Percentiles rank a stretch among this genome's conserved stretches.
These are phyloP conservation scores for Serendipita sp. DNA, from an alignment of 768 basidiomycete species.

Conservation along the genomic window DNA sequence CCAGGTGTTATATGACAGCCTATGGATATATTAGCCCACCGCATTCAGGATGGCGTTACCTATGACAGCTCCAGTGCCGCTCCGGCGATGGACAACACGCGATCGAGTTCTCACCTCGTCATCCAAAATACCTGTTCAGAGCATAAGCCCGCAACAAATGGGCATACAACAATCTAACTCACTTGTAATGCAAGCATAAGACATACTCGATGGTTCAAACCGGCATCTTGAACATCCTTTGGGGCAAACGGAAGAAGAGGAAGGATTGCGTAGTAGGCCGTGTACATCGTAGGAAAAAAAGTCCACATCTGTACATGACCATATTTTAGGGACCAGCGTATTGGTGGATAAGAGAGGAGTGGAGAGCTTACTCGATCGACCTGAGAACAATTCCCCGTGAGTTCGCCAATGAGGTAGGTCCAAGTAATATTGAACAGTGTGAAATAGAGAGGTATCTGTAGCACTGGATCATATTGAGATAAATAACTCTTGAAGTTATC, in stretches of 20 bases:
- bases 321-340: neutral
- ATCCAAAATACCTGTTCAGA: conserved; percentile 36
- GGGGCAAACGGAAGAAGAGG: conserved; percentile 37
- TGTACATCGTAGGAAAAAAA: conserved; percentile 55
- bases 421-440: conserved; percentile 32
- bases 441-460: conserved; percentile 35
- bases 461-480: neutral
- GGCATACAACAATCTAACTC: conserved; percentile 14
- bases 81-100: neutral
- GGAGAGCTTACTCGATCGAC: conserved; percentile 74
- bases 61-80: too few species aligned
- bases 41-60: conserved; percentile 14
- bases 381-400: conserved; percentile 71
- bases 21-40: conserved; percentile 21
- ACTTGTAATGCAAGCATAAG: conserved; percentile 61
- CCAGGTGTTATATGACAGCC: conserved; percentile 69
- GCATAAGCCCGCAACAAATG: neutral
- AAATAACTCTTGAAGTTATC: neutral
- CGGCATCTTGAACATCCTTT: conserved; percentile 30
- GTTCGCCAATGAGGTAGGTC: conserved; percentile 43
- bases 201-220: conserved; percentile 43
- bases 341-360: conserved; percentile 18
- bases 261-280: conserved; percentile 59
- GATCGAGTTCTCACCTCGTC: conserved; percentile 28
- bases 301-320: conserved; percentile 21